Conservation (phyloP, 73 alveolate species). For the Tetrahymena thermophila region DNA sequence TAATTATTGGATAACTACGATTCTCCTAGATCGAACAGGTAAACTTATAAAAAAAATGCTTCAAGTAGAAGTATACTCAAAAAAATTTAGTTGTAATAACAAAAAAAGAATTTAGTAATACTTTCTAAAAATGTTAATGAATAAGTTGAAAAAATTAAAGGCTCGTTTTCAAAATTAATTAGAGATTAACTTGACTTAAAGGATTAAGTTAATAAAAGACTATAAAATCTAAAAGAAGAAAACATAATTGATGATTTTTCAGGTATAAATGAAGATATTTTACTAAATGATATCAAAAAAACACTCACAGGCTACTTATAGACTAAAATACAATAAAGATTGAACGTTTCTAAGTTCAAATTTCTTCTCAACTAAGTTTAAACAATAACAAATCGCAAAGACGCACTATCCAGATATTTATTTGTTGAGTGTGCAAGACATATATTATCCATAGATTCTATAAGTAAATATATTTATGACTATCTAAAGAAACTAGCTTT, state of each 20-base stretch:
- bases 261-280: neutral
- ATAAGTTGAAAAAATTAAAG: neutral
- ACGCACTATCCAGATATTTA: neutral
- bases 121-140: neutral
- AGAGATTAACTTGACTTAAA: neutral
- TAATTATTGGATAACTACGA: neutral
- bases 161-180: neutral
- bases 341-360: neutral
- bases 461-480: neutral
- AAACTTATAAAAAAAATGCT: neutral
- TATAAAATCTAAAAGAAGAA: neutral
- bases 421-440: neutral
- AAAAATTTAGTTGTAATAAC: neutral
- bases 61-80: neutral
- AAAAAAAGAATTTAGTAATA: neutral
- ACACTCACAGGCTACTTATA: neutral
- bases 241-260: neutral
- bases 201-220: neutral
- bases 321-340: neutral
- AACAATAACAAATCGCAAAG: neutral
- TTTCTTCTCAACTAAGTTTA: neutral
- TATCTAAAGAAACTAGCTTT: neutral
- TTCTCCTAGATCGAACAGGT: neutral
- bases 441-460: neutral
- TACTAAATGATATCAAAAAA: neutral